phyloP scores from a whole-genome alignment of 148 eudicot genomes.

The Euryodendron excelsum region DNA sequence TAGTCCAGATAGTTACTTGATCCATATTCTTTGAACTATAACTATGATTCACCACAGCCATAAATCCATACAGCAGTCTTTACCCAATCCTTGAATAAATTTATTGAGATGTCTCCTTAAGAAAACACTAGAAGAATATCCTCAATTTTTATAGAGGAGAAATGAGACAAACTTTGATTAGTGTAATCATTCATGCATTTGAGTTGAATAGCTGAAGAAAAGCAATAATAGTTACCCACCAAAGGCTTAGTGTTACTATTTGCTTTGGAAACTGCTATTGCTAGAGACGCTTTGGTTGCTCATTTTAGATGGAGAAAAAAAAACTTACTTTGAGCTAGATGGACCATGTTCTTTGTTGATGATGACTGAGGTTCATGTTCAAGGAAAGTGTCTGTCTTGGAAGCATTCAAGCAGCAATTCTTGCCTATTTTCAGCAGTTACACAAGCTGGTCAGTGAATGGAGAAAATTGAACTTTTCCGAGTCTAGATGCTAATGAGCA shows the following conservation, averaged over 20 bases:
- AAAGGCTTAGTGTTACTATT: background rate
- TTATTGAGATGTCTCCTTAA: too few species aligned
- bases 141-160: background rate
- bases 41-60: too few species aligned
- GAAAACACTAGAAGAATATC: too few species aligned
- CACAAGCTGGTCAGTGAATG: slow-evolving; percentile 3
- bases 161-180: background rate
- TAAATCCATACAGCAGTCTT: too few species aligned
- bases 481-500: background rate
- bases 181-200: slow-evolving; percentile 28
- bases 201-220: background rate
- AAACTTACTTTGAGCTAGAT: slow-evolving; percentile 69
- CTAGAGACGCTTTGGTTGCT: background rate
- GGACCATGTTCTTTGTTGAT: slow-evolving; percentile 83
- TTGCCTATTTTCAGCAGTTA: slow-evolving; percentile 36
- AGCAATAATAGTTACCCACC: background rate
- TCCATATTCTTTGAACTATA: too few species aligned
- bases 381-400: slow-evolving; percentile 33
- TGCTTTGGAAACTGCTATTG: too few species aligned
- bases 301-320: background rate
- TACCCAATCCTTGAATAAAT: too few species aligned
- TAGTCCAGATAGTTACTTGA: too few species aligned
- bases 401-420: slow-evolving; percentile 60
- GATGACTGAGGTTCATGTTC: slow-evolving; percentile 62
- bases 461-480: background rate